Evolutionary conservation across 2,329 filamentous ascomycete genomes (phyloP), one percentile per base, ranked within the genome.

Genomic region (Aureobasidium uvarum): DNA sequence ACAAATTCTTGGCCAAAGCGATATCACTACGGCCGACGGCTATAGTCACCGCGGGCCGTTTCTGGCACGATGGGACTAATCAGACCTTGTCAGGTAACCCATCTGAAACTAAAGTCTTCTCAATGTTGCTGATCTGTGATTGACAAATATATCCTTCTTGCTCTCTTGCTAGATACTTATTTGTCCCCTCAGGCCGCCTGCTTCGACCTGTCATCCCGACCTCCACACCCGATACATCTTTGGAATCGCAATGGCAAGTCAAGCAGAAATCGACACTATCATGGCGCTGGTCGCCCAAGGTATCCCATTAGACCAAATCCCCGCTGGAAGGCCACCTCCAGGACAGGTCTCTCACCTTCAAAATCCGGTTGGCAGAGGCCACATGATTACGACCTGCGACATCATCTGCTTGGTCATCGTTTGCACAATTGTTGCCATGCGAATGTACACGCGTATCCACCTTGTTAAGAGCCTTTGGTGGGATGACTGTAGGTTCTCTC

Each of bases 401-500:
- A 59, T 65, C 18, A 51, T 59, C 20, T 65, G 62, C n/a, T 23
- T 56, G 11, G n/a, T 59, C 4, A 33, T 59, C 6, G 51, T 56
- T 2, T 31, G n/a, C 39, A 33, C 11, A 16, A 14, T 65, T 14
- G 62, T 65, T 6, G 51, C 39, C 11, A 25, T 46, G 25, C 43
- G 64, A n/a, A 36, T 66, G 5, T 66, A 54, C 13, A 66, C 64
- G 14, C 64, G 64, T 5, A 28, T 48, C 5, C 36, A 14, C 14
- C 45, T 66, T 16, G 33, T 66, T 11, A 66, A 54, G 33, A 46
- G 5, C 18, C 25, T 66, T 11, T 58, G 64, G 25, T 66, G 45
- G 33, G 64, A 66, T 46, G 64, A 66, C 28, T 66, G 63, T 65
- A n/a, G 51, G 63, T 65, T 6, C 20, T 11, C 14, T 31, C 25